These are phyloP conservation scores for Lonicera japonica DNA, from an alignment of 129 eudicot species.

Conservation along the genomic window DNA sequence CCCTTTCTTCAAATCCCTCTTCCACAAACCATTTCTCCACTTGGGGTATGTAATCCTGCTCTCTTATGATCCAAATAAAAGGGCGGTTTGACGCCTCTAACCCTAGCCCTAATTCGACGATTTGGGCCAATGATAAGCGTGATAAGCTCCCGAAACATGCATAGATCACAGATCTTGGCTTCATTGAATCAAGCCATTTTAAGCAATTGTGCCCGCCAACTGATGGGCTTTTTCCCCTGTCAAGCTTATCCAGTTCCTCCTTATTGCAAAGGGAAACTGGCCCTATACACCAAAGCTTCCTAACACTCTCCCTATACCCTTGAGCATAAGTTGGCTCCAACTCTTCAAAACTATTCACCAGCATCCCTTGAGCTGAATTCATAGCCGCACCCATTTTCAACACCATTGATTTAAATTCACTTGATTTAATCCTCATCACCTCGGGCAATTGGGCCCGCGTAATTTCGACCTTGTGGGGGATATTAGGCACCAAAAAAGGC, in stretches of 20 bases:
- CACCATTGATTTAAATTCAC: not conserved
- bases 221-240: conserved; percentile 21
- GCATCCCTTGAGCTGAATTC: conserved; percentile 1
- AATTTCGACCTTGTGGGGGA: conserved; percentile 14
- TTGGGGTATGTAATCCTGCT: not conserved
- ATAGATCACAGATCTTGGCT: conserved; percentile 26
- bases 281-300: conserved; percentile 37
- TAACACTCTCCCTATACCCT: conserved; percentile 16
- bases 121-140: conserved; percentile 10
- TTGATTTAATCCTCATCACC: not conserved
- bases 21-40: conserved; percentile 26
- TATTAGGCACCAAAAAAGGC: conserved; percentile 1
- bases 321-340: conserved; percentile 31
- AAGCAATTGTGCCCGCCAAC: conserved; percentile 21
- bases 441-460: conserved; percentile 13
- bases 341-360: conserved; percentile 31
- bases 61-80: conserved; percentile 31
- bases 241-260: not conserved
- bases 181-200: conserved; percentile 33
- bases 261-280: conserved; percentile 20
- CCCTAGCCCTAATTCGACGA: conserved; percentile 25
- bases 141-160: conserved; percentile 33
- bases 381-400: conserved; percentile 10
- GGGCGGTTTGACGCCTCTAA: conserved; percentile 19
- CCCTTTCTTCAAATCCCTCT: conserved; percentile 27